Evolutionary conservation across 352 stramenopile genomes (phyloP), one percentile per base, ranked within the genome.

Genomic region (Phytophthora megakarya): DNA sequence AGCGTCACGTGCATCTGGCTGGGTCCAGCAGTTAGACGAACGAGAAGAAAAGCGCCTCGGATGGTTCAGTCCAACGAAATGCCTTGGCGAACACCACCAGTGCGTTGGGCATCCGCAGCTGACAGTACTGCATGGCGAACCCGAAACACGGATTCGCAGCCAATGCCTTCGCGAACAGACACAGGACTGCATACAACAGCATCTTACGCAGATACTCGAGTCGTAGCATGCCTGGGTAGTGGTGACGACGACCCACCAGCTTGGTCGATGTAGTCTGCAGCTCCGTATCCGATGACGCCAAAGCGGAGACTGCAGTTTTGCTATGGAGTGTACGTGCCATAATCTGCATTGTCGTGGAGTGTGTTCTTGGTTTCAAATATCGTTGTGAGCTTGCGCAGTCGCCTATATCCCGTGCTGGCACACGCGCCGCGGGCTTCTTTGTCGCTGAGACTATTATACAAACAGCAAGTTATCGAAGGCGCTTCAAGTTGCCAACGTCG

Each of bases 151-250:
- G 63, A 28, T 61, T 71, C 1, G 63, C 63, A 22, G 48, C 12
- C 35, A 71, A 5, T 12, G 63, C 48, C 55, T 67, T 71, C 7
- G 28, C 55, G 4, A 71, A n/a, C 19, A 71, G 48, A n/a, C 46
- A 71, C 40, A 67, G 35, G 23, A 71, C 48, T 48, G 56, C 30
- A 35, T 67, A 67, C 42, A 67, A 21, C 33, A 71, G 28, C 48
- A 67, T 61, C 63, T 71, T 71, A 48, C 56, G 56, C 19, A 71
- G 40, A 18, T 61, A 67, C 32, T 66, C 57, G 33, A 71, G 56
- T 2, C 55, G 56, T 28, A 69, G 38, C 52, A 64, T 49, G n/a
- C 61, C 61, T 13, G 45, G 55, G 19, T 52, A 21, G 25, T 22
- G 23, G 1, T 32, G 38, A 16, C 10, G 21, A 30, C 5, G 6